Conservation (phyloP, 2,329 filamentous ascomycete genomes). For the Calonectria pseudoreteaudii region DNA sequence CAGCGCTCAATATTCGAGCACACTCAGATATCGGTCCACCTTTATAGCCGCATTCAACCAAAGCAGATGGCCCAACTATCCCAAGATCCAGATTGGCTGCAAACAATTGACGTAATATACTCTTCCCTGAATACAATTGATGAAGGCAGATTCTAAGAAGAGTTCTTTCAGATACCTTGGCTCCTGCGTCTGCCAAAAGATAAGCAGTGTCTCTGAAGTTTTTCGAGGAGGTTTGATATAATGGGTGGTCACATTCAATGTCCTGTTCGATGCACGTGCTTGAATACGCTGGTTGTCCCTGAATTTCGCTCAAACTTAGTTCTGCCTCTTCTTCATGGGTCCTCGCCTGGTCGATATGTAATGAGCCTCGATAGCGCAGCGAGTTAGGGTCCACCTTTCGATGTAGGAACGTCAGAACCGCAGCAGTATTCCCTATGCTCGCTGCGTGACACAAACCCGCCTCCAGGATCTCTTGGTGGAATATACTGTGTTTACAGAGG, state of each 20-base stretch:
- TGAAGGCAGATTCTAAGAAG: not conserved
- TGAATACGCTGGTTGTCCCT: not conserved
- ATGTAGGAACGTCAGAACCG: not conserved
- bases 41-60: not conserved
- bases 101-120: not conserved
- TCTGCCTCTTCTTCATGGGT: not conserved
- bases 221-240: not conserved
- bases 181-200: not conserved
- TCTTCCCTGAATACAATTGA: not conserved
- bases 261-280: not conserved
- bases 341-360: not conserved
- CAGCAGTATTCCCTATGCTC: not conserved
- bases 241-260: not conserved
- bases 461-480: not conserved
- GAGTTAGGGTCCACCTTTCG: conserved; percentile 6
- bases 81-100: not conserved
- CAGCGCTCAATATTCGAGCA: not conserved
- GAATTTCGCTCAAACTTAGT: not conserved
- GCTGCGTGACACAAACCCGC: not conserved
- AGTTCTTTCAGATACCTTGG: not conserved
- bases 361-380: not conserved
- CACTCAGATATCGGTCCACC: not conserved
- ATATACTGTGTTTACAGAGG: not conserved
- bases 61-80: not conserved
- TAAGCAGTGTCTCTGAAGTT: not conserved